Evolutionary conservation across 371 early-diverging fungal species (phyloP).

Genomic region (Fennellomyces sp.): DNA sequence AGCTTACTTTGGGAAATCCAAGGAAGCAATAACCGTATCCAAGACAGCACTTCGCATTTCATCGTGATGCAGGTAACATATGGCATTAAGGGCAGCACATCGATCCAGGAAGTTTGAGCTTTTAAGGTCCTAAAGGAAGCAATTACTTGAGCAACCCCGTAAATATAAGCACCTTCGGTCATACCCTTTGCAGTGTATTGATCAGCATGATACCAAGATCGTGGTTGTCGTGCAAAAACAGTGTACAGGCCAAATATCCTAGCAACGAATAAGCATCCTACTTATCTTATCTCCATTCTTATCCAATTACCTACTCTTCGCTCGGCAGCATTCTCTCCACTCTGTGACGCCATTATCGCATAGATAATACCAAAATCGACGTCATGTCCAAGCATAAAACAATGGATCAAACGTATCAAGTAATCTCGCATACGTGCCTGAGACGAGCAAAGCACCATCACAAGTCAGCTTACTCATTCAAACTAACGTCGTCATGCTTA

Average conservation of each 20-base stretch:
- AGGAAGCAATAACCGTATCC: constrained; percentile 26
- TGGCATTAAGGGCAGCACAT: constrained; percentile 44
- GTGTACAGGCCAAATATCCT: constrained; percentile 53
- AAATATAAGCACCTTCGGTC: neutral
- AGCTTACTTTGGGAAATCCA: constrained; percentile 40
- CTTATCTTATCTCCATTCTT: neutral
- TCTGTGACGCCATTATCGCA: constrained; percentile 58
- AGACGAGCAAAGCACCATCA: neutral
- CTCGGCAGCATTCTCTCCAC: constrained; percentile 46
- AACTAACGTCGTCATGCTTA: neutral
- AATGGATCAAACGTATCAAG: constrained; percentile 49
- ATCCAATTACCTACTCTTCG: constrained; percentile 43
- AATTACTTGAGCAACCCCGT: neutral
- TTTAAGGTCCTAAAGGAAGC: constrained; percentile 35
- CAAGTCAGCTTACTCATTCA: neutral
- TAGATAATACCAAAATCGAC: constrained; percentile 56
- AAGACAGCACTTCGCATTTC: constrained; percentile 43
- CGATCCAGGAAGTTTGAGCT: constrained; percentile 40
- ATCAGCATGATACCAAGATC: constrained; percentile 55
- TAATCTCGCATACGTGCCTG: constrained; percentile 50
- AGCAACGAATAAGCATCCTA: neutral
- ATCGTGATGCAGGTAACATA: constrained; percentile 41
- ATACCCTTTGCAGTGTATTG: constrained; percentile 55
- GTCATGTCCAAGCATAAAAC: constrained; percentile 54
- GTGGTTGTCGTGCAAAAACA: constrained; percentile 41